A percentile compares a stretch with the other conserved stretches of the same genome.
Conservation (phyloP, 331 rosid species). For the Rhamnella rubrinervis region DNA sequence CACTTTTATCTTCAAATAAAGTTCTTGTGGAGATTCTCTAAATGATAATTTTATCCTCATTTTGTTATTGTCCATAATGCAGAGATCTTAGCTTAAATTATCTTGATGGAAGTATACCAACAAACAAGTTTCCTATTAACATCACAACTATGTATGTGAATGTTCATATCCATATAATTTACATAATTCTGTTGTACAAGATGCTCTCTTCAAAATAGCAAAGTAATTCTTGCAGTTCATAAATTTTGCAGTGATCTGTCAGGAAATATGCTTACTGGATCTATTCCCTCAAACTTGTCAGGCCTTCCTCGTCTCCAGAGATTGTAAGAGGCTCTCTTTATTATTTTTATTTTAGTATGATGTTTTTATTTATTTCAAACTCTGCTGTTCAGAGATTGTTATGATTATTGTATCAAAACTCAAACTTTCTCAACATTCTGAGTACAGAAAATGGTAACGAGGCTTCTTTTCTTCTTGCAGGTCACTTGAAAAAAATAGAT, state of each 20-base stretch:
- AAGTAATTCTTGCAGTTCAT: neutral
- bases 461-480: neutral
- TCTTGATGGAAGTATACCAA: conserved; percentile 19
- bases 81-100: conserved; percentile 22
- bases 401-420: neutral
- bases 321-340: conserved; percentile 6
- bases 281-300: conserved; percentile 11
- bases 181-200: neutral
- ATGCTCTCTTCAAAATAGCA: neutral
- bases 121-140: conserved; percentile 12
- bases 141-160: conserved; percentile 23
- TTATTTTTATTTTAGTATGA: neutral
- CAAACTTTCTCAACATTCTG: neutral
- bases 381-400: too few relatives aligned
- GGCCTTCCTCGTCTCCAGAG: conserved; percentile 23
- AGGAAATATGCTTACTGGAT: conserved; percentile 12
- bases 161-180: neutral
- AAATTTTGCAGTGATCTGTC: conserved; percentile 12
- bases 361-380: neutral
- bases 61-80: neutral
- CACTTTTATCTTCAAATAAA: neutral
- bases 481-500: conserved; percentile 6
- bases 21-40: neutral
- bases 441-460: neutral
- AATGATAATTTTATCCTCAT: neutral